These are phyloP conservation scores for Cicer judaicum DNA, from an alignment of 306 rosid species.

Conservation along the genomic window DNA sequence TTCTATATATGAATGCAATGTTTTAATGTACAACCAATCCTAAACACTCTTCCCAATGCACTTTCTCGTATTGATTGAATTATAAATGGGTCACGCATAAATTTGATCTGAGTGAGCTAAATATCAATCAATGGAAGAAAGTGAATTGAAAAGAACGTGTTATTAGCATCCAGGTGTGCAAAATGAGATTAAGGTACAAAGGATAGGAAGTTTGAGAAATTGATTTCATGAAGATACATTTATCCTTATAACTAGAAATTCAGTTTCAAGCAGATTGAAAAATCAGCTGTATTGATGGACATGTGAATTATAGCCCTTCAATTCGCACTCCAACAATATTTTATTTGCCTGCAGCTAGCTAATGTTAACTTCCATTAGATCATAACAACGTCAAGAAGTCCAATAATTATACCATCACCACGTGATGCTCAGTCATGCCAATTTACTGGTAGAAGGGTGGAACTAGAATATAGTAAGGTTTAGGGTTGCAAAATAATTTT, in stretches of 20 bases:
- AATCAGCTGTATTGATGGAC: neutral
- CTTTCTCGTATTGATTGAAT: neutral
- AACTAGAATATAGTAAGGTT: neutral
- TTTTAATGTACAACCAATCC: conserved; percentile 7
- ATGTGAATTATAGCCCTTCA: neutral
- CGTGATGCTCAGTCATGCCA: conserved; percentile 1
- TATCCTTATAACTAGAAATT: neutral
- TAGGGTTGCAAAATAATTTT: neutral
- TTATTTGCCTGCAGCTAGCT: neutral
- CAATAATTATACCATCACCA: neutral
- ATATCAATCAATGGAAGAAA: neutral
- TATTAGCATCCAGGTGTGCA: neutral
- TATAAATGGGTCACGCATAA: neutral
- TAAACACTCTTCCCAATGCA: neutral
- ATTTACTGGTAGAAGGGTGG: conserved; percentile 6
- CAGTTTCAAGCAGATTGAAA: conserved; percentile 4
- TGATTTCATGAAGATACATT: conserved; percentile 12
- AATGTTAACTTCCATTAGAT: neutral
- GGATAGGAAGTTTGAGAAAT: neutral
- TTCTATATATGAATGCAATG: neutral
- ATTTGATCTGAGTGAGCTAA: neutral
- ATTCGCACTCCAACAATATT: conserved; percentile 2
- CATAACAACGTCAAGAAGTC: conserved; percentile 7
- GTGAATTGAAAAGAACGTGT: neutral
- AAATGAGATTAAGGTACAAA: neutral